Conservation (phyloP, 225 moss, liverwort and hornwort genomes). For the Bryum argenteum region DNA sequence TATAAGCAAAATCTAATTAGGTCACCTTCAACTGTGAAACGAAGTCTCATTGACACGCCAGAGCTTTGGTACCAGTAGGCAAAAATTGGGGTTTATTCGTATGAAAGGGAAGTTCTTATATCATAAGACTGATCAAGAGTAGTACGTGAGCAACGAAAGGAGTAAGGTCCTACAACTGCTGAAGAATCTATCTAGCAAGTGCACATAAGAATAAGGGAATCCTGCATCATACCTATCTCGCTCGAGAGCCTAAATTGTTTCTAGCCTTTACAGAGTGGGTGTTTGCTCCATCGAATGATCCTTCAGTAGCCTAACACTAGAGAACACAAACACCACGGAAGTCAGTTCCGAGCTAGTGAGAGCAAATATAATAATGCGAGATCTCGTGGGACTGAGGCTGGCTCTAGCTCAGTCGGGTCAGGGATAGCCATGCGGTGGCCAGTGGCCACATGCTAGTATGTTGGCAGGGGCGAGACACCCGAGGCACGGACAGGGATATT, state of each 20-base stretch:
- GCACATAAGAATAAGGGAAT: constrained; percentile 43
- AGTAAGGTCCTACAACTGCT: constrained; percentile 20
- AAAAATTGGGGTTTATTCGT: constrained; percentile 52
- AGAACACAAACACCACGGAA: constrained; percentile 32
- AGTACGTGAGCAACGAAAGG: constrained; percentile 38
- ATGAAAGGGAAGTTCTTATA: constrained; percentile 43
- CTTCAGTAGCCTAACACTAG: constrained; percentile 42
- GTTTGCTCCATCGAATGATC: constrained; percentile 40
- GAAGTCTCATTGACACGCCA: too few species aligned
- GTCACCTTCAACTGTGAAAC: too few species aligned
- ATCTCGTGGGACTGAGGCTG: not conserved
- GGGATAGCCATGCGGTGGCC: constrained; percentile 10
- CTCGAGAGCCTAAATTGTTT: constrained; percentile 30
- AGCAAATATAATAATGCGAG: constrained; percentile 15
- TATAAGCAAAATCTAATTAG: too few species aligned
- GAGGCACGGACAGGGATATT: constrained; percentile 46
- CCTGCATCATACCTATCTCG: constrained; percentile 46
- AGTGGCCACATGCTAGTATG: constrained; percentile 32
- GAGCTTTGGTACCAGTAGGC: not conserved
- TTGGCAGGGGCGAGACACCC: constrained; percentile 54
- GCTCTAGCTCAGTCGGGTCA: not conserved
- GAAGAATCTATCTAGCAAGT: constrained; percentile 37
- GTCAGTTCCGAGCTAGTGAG: constrained; percentile 43
- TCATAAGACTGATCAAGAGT: constrained; percentile 28
- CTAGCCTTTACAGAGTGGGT: constrained; percentile 55